Evolutionary conservation across 768 basidiomycete species (phyloP), one percentile per base, ranked within the genome.

Genomic region (Suillus discolor): DNA sequence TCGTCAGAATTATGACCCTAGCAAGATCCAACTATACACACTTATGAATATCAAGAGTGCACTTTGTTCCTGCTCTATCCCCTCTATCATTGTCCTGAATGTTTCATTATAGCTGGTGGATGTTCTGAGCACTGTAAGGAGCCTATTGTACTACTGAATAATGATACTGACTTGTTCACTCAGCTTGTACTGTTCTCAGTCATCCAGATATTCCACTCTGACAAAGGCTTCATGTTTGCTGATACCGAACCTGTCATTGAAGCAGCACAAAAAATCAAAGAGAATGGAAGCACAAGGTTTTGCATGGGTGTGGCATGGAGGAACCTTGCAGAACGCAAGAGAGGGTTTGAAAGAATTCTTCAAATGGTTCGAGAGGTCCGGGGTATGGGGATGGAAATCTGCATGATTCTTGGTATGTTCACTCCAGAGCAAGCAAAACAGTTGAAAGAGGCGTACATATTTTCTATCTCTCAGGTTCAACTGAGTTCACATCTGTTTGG

Each of bases 221-320:
- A 98, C 96, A 49, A 90, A 89, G 75, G 97, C 97, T 38, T 93
- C 93, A 18, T 87, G 88, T 63, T 81, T 99, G 54, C 84, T 15
- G 91, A 96, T 57, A 80, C 97, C 59, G 96, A 95, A 71, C 94
- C 96, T 20, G 97, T 99, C 16, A 80, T 99, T 9, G 91, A 91
- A 71, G 97, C 95, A 36, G 97, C 97, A 25, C 87, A 93, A 15
- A 90, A 91, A 74, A 97, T 97, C 31, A 99, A 97, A 74, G 96
- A 83, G 69, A 98, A 98, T 75, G 97, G 97, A 42, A 96, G 94
- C 75, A 99, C 97, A 23, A 85, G 97, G 34, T 99, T 99, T 80
- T 99, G 97, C 78, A 99, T 98, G 97, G 97, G 97, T 65, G 96
- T 97, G 5, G 97, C 97, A 6, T 99, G 97, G 97, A 84, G 97